A percentile compares a stretch with the other conserved stretches of the same genome.
These are phyloP conservation scores for Gossypium longicalyx DNA, from an alignment of 345 rosid genomes.

Conservation along the genomic window DNA sequence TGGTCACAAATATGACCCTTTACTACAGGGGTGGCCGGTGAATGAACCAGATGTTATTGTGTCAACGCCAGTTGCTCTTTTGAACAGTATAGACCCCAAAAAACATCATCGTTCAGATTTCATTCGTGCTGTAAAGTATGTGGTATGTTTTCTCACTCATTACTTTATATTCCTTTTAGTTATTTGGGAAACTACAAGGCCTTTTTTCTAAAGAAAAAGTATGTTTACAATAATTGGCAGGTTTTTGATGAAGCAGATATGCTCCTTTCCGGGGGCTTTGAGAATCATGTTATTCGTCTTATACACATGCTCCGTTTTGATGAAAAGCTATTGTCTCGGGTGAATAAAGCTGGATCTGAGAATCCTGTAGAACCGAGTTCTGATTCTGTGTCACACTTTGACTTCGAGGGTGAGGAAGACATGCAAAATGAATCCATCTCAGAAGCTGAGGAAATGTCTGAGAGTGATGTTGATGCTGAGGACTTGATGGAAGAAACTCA, in stretches of 20 bases:
- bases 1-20: slow-evolving; percentile 17
- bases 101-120: slow-evolving; percentile 45
- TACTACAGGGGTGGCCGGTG: slow-evolving; percentile 90
- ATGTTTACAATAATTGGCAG: slow-evolving; percentile 33
- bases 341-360: slow-evolving; percentile 27
- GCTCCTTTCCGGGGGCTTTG: slow-evolving; percentile 91
- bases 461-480: slow-evolving; percentile 33
- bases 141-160: slow-evolving; percentile 43
- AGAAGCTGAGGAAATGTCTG: slow-evolving; percentile 40
- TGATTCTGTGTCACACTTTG: slow-evolving; percentile 24
- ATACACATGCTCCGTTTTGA: slow-evolving; percentile 76
- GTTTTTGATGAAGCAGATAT: slow-evolving; percentile 98
- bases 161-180: neutral
- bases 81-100: slow-evolving; percentile 70
- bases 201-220: neutral
- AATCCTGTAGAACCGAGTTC: slow-evolving; percentile 27
- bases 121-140: slow-evolving; percentile 64
- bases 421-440: slow-evolving; percentile 27
- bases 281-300: slow-evolving; percentile 80
- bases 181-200: neutral
- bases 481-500: slow-evolving; percentile 24
- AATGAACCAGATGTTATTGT: slow-evolving; percentile 66
- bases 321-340: slow-evolving; percentile 65
- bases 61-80: slow-evolving; percentile 84
- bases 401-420: slow-evolving; percentile 27